Evolutionary conservation across 2,329 filamentous ascomycete genomes (phyloP).

Genomic region (Pyrenophora graminea): DNA sequence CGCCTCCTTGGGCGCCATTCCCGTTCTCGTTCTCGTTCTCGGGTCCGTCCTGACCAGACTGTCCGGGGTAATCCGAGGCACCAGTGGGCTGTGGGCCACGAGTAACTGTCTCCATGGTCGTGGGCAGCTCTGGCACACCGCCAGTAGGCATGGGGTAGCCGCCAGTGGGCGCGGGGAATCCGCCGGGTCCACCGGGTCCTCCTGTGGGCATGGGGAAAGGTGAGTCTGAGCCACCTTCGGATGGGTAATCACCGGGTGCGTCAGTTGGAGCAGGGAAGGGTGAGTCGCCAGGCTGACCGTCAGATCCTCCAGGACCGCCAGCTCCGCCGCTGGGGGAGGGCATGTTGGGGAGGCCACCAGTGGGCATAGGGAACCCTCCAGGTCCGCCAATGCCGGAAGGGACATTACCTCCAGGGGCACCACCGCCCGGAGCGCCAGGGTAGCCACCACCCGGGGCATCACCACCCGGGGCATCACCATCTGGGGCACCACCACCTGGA

Average conservation of each 20-base stretch:
- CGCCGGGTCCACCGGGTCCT: neutral
- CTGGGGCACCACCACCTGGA: neutral
- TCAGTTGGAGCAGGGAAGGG: constrained; percentile 1
- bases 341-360: constrained; percentile 4
- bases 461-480: neutral
- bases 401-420: neutral
- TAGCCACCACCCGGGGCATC: neutral
- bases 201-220: constrained; percentile 6
- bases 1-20: neutral
- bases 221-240: neutral
- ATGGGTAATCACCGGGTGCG: too few relatives aligned
- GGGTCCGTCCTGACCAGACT: neutral
- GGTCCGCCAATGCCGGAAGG: neutral
- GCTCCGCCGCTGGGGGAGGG: neutral
- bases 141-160: neutral
- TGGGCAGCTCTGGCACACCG: constrained; percentile 7
- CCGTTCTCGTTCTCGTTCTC: constrained; percentile 5
- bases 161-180: constrained; percentile 2
- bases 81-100: constrained; percentile 18
- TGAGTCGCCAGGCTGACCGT: constrained; percentile 1
- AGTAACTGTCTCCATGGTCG: constrained; percentile 16
- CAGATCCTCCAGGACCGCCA: neutral
- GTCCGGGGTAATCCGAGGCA: constrained; percentile 3
- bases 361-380: constrained; percentile 3
- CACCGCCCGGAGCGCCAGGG: neutral